Evolutionary conservation across 257 asterid species (phyloP).

Genomic region (Solanum ossicruentum): DNA sequence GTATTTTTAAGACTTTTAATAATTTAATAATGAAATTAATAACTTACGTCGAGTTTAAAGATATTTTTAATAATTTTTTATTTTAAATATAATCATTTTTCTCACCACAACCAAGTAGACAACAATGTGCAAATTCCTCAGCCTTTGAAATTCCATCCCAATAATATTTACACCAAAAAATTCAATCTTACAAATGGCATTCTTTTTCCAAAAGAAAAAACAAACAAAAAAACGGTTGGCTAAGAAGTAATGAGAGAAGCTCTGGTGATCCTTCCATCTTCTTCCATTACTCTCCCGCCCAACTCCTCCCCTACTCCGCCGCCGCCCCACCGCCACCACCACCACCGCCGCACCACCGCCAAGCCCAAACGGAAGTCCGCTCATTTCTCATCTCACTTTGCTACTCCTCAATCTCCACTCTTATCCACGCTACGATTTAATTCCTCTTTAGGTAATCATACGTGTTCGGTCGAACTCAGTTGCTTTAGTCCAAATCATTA

Average conservation of each 20-base stretch:
- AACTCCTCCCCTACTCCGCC: constrained; percentile 24
- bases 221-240: constrained; percentile 24
- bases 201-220: not conserved
- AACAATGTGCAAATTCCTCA: not conserved
- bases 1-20: no score
- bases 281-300: constrained; percentile 40
- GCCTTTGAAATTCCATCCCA: constrained; percentile 50
- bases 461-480: not conserved
- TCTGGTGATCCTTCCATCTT: constrained; percentile 40
- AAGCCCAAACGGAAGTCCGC: constrained; percentile 17
- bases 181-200: not conserved
- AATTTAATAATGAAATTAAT: no score
- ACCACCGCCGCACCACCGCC: constrained; percentile 12
- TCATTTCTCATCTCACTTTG: constrained; percentile 4
- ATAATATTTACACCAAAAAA: not conserved
- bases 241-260: constrained; percentile 56
- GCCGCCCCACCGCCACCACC: constrained; percentile 5
- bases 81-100: not conserved
- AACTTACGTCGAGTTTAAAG: no score
- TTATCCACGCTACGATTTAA: constrained; percentile 34
- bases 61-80: no score
- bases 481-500: not conserved
- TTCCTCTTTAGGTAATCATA: not conserved
- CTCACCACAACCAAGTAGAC: not conserved
- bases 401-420: constrained; percentile 27